Base-by-base conservation (phyloP, 495 filamentous ascomycete species). In the Parathielavia appendiculata region DNA sequence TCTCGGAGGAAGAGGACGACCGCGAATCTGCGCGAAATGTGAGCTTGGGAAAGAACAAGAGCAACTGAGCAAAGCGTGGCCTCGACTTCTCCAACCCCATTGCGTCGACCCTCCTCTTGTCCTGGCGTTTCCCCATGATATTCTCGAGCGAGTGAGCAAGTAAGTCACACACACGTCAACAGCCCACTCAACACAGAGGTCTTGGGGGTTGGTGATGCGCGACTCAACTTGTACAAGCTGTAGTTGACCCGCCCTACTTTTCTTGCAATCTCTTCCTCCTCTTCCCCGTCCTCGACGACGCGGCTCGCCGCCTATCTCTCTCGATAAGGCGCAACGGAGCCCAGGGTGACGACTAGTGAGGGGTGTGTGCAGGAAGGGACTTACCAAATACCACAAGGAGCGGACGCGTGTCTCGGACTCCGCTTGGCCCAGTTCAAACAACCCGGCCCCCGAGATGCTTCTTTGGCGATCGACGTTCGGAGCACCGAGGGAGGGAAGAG, bases 361-460 rank as follows among this genome's bases (percentile, higher is more conserved):
- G 39, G 51, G 51, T 45, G 51, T 41, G 54, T 34, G 51, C 45
- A 54, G 41, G 22, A 35, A 49, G 56, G 62, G 47, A 68, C 66
- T 68, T 70, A 70, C 65, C 57, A 30, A 66, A 59, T 53, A 60
- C 35, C 62, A 65, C 66, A 60, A 19, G 38, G 49, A 54, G 51
- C 46, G 57, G 49, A 47, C 32, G 49, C 17, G 26, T 59, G 51
- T 56, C 57, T 58, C 55, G 32, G 60, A 52, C 56, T 54, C 19
- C 14, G 32, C 49, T 30, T 38, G 19, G 30, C 14, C 50, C 43
- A 16, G 40, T 20, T 26, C 10, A 7, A n/a, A 22, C 34, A n/a
- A 39, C 30, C 32, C 38, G 6, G 47, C 23, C 14, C 9, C 26
- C 13, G n/a, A 19, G 36, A 20, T 22, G 22, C 23, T 57, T 56